Conservation (phyloP, 345 rosid genomes). For the Moricandia moricandioides region DNA sequence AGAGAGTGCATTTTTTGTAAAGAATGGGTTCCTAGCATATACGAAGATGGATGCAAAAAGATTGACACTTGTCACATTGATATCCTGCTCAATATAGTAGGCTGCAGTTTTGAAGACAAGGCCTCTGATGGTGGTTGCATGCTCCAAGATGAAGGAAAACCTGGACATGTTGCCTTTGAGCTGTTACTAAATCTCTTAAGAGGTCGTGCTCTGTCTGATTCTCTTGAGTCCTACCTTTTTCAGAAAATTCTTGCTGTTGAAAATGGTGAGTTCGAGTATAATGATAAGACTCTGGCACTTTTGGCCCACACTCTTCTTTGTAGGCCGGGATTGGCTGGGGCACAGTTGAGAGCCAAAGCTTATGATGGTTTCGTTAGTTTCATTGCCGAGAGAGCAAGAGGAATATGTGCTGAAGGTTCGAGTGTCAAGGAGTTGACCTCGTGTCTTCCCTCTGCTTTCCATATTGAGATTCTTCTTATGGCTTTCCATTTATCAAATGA, state of each 20-base stretch:
- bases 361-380: conserved; percentile 57
- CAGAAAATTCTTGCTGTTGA: conserved; percentile 69
- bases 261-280: conserved; percentile 58
- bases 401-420: conserved; percentile 49
- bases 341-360: conserved; percentile 60
- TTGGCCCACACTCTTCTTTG: conserved; percentile 67
- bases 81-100: conserved; percentile 66
- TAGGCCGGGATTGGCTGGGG: conserved; percentile 61
- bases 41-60: conserved; percentile 65
- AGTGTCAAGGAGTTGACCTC: conserved; percentile 59
- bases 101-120: conserved; percentile 53
- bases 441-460: conserved; percentile 80
- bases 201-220: conserved; percentile 54
- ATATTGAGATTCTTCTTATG: conserved; percentile 86
- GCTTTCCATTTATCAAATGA: conserved; percentile 85
- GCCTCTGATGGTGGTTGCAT: conserved; percentile 44
- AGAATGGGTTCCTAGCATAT: conserved; percentile 67
- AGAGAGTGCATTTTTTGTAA: conserved; percentile 64
- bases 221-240: conserved; percentile 73
- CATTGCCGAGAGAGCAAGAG: conserved; percentile 53
- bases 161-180: conserved; percentile 65
- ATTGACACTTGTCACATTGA: conserved; percentile 64
- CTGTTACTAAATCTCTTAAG: conserved; percentile 67
- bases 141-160: conserved; percentile 60
- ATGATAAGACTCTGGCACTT: conserved; percentile 69